Percentiles rank a stretch among this genome's conserved stretches.
Evolutionary conservation across 768 basidiomycete genomes (phyloP).

Genomic region (Pleurotus tuber-regium): DNA sequence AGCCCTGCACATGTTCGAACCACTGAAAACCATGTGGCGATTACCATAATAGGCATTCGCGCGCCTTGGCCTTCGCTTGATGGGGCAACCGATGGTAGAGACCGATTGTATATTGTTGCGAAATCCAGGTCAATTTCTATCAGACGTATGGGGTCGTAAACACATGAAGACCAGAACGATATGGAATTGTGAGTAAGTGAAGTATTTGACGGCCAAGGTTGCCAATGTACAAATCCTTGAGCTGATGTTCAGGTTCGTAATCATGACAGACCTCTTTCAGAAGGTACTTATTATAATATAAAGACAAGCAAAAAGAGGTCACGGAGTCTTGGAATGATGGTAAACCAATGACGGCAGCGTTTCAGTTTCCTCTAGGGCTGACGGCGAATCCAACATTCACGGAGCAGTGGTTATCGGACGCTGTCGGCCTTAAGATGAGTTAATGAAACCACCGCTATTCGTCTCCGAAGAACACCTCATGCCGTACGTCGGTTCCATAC

Average conservation of each 20-base stretch:
- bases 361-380: too few relatives aligned
- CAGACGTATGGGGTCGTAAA: conserved; percentile 4
- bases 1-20: conserved; percentile 4
- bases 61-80: conserved; percentile 2
- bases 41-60: neutral
- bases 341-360: too few relatives aligned
- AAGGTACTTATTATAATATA: too few relatives aligned
- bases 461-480: neutral
- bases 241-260: too few relatives aligned
- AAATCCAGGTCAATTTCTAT: neutral
- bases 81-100: neutral
- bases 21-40: neutral
- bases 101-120: neutral
- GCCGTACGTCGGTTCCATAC: neutral
- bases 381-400: too few relatives aligned
- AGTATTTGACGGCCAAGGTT: neutral
- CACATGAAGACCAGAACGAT: conserved; percentile 3
- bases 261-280: too few relatives aligned
- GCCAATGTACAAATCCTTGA: too few relatives aligned
- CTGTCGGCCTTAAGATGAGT: neutral
- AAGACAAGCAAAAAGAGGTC: too few relatives aligned
- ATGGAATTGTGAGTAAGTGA: neutral
- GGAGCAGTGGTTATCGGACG: too few relatives aligned
- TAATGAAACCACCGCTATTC: too few relatives aligned
- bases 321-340: too few relatives aligned